Conservation (phyloP, 352 stramenopile species). For the Phytophthora aleatoria region DNA sequence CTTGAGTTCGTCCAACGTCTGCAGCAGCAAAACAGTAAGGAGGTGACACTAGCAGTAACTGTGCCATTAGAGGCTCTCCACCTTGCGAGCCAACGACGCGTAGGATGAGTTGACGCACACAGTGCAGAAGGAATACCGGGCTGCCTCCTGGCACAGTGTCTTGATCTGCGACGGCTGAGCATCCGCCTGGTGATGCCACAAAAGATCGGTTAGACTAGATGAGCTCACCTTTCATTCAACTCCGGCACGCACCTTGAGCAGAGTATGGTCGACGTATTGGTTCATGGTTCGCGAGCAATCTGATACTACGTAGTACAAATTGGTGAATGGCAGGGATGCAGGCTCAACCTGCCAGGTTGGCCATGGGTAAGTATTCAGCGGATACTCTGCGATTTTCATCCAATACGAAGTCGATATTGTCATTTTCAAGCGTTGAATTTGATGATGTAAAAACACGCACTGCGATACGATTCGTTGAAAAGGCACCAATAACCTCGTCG, state of each 20-base stretch:
- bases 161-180: slow-evolving; percentile 66
- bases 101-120: slow-evolving; percentile 87
- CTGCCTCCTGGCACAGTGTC: slow-evolving; percentile 72
- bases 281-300: slow-evolving; percentile 41
- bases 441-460: too few species aligned
- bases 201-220: slow-evolving; percentile 10
- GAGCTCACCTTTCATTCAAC: not conserved
- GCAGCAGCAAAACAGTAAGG: not conserved
- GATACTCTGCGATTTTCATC: not conserved
- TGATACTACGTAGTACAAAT: not conserved
- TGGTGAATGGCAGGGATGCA: slow-evolving; percentile 8
- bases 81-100: slow-evolving; percentile 60
- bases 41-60: not conserved
- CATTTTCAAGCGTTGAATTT: too few species aligned
- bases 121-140: slow-evolving; percentile 69
- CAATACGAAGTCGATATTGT: too few species aligned
- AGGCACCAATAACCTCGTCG: too few species aligned
- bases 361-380: not conserved
- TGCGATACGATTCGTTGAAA: too few species aligned
- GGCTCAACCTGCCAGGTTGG: not conserved
- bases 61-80: slow-evolving; percentile 3
- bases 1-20: slow-evolving; percentile 58
- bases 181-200: slow-evolving; percentile 44
- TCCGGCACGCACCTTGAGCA: slow-evolving; percentile 61
- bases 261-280: slow-evolving; percentile 78